These are phyloP conservation scores for Ensete ventricosum DNA, from an alignment of 176 grass and related monocot species.

Conservation along the genomic window DNA sequence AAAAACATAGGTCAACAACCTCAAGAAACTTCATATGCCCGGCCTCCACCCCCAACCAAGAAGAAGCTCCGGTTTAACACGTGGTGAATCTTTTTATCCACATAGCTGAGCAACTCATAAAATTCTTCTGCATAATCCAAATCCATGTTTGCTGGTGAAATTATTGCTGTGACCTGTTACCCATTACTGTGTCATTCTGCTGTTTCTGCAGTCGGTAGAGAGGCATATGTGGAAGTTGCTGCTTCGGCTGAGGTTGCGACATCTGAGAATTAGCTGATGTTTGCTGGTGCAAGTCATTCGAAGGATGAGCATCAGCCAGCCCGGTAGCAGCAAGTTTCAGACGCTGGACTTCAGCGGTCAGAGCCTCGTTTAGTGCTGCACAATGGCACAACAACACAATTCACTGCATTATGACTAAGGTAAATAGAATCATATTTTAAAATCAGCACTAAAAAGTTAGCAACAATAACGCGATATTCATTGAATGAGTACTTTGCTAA, in stretches of 20 bases:
- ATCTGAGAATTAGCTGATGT: slow-evolving; percentile 47
- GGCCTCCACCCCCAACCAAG: too few species aligned
- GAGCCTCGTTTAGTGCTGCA: slow-evolving; percentile 79
- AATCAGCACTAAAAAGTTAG: too few species aligned
- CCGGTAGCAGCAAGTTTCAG: slow-evolving; percentile 54
- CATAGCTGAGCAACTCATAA: background rate
- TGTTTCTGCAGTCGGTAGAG: slow-evolving; percentile 64
- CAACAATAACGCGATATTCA: too few species aligned
- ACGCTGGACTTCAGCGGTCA: slow-evolving; percentile 73
- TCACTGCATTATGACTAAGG: background rate
- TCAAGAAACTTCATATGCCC: background rate
- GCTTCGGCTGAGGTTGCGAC: slow-evolving; percentile 51
- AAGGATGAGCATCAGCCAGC: slow-evolving; percentile 39
- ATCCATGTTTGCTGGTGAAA: background rate
- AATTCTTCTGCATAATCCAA: background rate
- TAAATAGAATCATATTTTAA: too few species aligned
- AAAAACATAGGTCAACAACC: background rate
- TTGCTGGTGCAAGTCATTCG: slow-evolving; percentile 42
- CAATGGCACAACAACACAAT: background rate
- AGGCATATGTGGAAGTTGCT: slow-evolving; percentile 44
- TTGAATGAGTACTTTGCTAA: too few species aligned
- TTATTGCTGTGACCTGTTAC: slow-evolving; percentile 32
- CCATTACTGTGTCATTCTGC: slow-evolving; percentile 39
- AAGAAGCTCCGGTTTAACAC: too few species aligned
- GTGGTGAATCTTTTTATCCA: too few species aligned